phyloP scores from a whole-genome alignment of 2,329 filamentous ascomycete species.

The Coniella vitis region DNA sequence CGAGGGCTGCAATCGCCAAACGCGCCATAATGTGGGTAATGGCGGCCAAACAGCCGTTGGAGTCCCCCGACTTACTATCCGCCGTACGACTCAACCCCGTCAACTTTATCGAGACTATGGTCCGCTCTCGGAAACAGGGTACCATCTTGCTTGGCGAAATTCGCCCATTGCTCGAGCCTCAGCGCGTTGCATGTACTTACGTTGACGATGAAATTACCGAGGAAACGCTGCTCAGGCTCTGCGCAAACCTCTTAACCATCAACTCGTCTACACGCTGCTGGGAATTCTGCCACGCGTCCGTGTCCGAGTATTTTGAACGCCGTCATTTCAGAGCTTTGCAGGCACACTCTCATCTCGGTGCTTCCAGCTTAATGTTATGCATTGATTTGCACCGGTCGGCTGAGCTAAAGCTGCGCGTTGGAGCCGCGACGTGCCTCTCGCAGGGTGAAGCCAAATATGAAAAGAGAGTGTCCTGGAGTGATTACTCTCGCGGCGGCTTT shows the following conservation, averaged over 20 bases:
- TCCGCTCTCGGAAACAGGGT: background rate
- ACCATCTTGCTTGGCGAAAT: too few relatives aligned
- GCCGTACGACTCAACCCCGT: background rate
- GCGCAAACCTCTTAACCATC: background rate
- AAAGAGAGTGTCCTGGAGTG: background rate
- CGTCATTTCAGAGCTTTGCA: constrained; percentile 7
- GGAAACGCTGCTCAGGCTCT: background rate
- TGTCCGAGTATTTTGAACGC: constrained; percentile 16
- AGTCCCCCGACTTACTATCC: background rate
- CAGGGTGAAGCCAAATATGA: background rate
- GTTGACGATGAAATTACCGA: background rate
- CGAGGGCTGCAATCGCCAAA: background rate
- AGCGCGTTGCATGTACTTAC: background rate
- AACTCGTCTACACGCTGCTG: constrained; percentile 1
- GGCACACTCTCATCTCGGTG: constrained; percentile 1
- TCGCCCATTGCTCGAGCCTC: too few relatives aligned
- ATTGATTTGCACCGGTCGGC: background rate
- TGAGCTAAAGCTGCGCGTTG: background rate
- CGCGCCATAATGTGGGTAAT: background rate
- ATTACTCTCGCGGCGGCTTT: too few relatives aligned
- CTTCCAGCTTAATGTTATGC: background rate
- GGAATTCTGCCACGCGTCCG: constrained; percentile 17
- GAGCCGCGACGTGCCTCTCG: background rate
- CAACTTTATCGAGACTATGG: background rate
- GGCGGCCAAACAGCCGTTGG: background rate